Conservation (phyloP, 805 yeast genomes). For the Tetrapisispora namnaoensis region DNA sequence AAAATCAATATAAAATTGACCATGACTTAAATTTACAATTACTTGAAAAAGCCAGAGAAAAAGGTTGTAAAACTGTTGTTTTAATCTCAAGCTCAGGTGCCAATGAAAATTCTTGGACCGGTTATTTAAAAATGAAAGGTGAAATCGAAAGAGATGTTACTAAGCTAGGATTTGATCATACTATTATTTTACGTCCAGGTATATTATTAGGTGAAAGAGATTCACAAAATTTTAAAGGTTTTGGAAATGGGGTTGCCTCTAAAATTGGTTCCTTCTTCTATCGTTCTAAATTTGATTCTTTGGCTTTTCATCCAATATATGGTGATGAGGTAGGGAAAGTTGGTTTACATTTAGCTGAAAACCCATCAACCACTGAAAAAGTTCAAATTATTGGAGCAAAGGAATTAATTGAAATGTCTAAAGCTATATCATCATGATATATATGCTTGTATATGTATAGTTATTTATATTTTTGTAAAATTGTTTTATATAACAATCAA, state of each 20-base stretch:
- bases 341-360: constrained; percentile 35
- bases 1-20: constrained; percentile 61
- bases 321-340: constrained; percentile 60
- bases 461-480: not conserved
- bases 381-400: constrained; percentile 24
- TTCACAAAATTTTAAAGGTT: constrained; percentile 28
- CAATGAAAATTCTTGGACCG: constrained; percentile 41
- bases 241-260: constrained; percentile 26
- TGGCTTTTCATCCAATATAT: constrained; percentile 38
- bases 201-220: constrained; percentile 55
- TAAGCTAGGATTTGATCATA: constrained; percentile 54
- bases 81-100: constrained; percentile 65
- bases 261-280: constrained; percentile 28
- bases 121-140: constrained; percentile 64
- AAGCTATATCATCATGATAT: not conserved
- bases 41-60: constrained; percentile 64
- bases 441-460: not conserved
- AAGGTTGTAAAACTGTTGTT: constrained; percentile 59
- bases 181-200: constrained; percentile 76
- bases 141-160: constrained; percentile 59
- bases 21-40: constrained; percentile 58
- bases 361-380: constrained; percentile 20
- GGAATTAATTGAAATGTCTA: constrained; percentile 22
- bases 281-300: constrained; percentile 28
- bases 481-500: not conserved